Evolutionary conservation across 805 yeast species (phyloP), one percentile per base, ranked within the genome.

Genomic region (Kodamaea kakaduensis): DNA sequence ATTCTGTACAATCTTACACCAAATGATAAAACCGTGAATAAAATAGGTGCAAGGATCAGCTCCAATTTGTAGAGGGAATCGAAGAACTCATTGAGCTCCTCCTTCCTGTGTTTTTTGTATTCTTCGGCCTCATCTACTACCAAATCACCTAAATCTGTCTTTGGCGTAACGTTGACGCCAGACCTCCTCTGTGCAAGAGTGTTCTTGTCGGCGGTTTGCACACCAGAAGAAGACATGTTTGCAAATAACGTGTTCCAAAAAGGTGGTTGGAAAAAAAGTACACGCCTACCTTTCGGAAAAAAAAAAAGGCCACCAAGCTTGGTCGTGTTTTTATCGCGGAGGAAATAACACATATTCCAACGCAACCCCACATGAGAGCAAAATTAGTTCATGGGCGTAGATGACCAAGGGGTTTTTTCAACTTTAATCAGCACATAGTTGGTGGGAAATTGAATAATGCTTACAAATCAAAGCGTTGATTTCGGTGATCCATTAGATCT

Each of bases 1-100:
- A 90, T 82, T 43, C 73, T 68, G 64, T 84, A 80, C 58, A 88
- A 76, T 48, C 97, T 76, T 26, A 86, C 72, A 43, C 47, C 44
- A 6, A 62, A 62, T 4, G 71, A 59, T 18, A 60, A 28, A 18
- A 55, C 51, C 10, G 71, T 65, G 44, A 67, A 54, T 9, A 61
- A 38, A 15, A 66, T 41, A 4, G 71, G 59, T n/a, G 59, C 58
- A 45, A 53, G 42, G 48, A 52, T 45, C 27, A 50, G 35, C 43
- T 54, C 58, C 45, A 53, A 46, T 31, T 45, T 41, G 31, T 33
- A 26, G 18, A 53, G 46, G 3, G 56, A 45, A 10, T 49, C 51
- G 28, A 47, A 46, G 28, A 54, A 56, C 34, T 58, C 60, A 37
- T 52, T 44, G 21, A 34, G 59, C 41, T 33, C 38, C 17, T 15